A percentile compares a stretch with the other conserved stretches of the same genome.
phyloP scores from a whole-genome alignment of 306 rosid genomes.

The Oemleria cerasiformis region DNA sequence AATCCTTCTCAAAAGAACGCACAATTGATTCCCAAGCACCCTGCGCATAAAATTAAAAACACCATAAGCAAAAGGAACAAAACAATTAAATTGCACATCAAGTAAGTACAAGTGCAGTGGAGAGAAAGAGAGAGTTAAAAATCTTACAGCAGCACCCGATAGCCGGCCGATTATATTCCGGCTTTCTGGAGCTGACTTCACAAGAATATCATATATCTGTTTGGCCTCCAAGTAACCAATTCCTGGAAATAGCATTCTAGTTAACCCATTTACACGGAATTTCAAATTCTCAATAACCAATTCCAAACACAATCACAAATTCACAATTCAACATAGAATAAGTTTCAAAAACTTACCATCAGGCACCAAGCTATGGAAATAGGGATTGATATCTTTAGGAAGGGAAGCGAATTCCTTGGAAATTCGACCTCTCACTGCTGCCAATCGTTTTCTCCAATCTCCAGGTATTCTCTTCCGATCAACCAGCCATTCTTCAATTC shows the following conservation, averaged over 20 bases:
- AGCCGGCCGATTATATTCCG: slow-evolving; percentile 89
- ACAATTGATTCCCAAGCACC: slow-evolving; percentile 87
- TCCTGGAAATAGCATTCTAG: slow-evolving; percentile 42
- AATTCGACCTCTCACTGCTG: slow-evolving; percentile 60
- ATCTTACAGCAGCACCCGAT: slow-evolving; percentile 81
- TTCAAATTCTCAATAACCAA: background rate
- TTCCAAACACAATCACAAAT: background rate
- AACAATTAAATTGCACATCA: background rate
- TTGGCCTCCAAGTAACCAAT: slow-evolving; percentile 84
- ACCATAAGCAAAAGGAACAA: background rate
- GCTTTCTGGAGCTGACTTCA: slow-evolving; percentile 73
- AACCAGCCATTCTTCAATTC: slow-evolving; percentile 76
- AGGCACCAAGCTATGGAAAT: slow-evolving; percentile 64
- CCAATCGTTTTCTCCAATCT: slow-evolving; percentile 88
- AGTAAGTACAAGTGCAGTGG: background rate
- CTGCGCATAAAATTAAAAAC: slow-evolving; percentile 30
- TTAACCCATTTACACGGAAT: slow-evolving; percentile 1
- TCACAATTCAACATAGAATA: background rate
- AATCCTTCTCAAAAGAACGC: slow-evolving; percentile 75
- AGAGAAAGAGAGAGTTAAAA: slow-evolving; percentile 12
- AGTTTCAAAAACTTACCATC: slow-evolving; percentile 44
- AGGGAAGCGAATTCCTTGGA: slow-evolving; percentile 71
- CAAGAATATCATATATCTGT: slow-evolving; percentile 60
- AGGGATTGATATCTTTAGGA: slow-evolving; percentile 73
- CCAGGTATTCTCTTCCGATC: slow-evolving; percentile 87